phyloP scores from a whole-genome alignment of 306 rosid species.

The Prunus persica region Prunus_persica_NCBIv2 NC_034014.1:2135501-2136000 shows the following conservation, averaged over 20 bases:
- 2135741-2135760: slow-evolving; percentile 21
- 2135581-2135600: neutral
- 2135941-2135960: slow-evolving; percentile 73
- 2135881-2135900: slow-evolving; percentile 76
- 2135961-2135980: slow-evolving; percentile 40
- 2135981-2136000: slow-evolving; percentile 7
- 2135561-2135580: neutral
- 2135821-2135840: slow-evolving; percentile 72
- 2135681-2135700: neutral
- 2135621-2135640: neutral
- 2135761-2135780: slow-evolving; percentile 66
- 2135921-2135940: slow-evolving; percentile 67
- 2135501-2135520: neutral
- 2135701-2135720: neutral
- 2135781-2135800: slow-evolving; percentile 77
- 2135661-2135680: neutral
- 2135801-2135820: slow-evolving; percentile 87
- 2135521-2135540: neutral
- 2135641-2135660: neutral
- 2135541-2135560: neutral
- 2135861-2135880: slow-evolving; percentile 70
- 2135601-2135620: neutral
- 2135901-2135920: slow-evolving; percentile 63
- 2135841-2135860: slow-evolving; percentile 74
- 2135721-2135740: slow-evolving; percentile 2